A percentile compares a stretch with the other conserved stretches of the same genome.
Evolutionary conservation across 305 asterid species (phyloP).

Genomic region (Solanum hybrid): DNA sequence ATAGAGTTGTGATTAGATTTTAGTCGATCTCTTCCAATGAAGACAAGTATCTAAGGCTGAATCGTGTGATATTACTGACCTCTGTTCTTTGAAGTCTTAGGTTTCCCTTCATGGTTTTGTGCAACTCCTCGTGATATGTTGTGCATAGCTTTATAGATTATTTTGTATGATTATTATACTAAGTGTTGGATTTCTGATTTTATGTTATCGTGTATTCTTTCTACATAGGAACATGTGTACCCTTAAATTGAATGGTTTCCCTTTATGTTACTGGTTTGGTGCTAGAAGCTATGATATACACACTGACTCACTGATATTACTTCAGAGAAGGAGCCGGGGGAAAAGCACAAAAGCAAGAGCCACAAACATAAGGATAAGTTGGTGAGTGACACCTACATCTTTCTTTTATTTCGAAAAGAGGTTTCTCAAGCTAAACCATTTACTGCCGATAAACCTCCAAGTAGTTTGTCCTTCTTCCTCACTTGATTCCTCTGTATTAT

Average conservation of each 20-base stretch:
- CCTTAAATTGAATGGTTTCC: neutral
- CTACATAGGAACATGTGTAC: neutral
- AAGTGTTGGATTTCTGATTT: neutral
- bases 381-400: constrained; percentile 33
- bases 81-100: neutral
- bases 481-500: neutral
- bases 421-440: neutral
- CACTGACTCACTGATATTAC: constrained; percentile 12
- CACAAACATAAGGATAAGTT: constrained; percentile 30
- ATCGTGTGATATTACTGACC: neutral
- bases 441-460: neutral
- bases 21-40: neutral
- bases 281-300: constrained; percentile 2
- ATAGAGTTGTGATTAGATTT: neutral
- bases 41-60: neutral
- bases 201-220: neutral
- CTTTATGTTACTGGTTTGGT: constrained; percentile 2
- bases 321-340: constrained; percentile 56
- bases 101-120: neutral
- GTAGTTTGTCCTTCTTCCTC: neutral
- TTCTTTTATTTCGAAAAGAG: neutral
- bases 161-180: neutral
- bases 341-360: constrained; percentile 47
- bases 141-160: neutral
- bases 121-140: too few relatives aligned